phyloP scores from a whole-genome alignment of 164 flowering plant species.

The Magnolia kwangsiensis region DNA sequence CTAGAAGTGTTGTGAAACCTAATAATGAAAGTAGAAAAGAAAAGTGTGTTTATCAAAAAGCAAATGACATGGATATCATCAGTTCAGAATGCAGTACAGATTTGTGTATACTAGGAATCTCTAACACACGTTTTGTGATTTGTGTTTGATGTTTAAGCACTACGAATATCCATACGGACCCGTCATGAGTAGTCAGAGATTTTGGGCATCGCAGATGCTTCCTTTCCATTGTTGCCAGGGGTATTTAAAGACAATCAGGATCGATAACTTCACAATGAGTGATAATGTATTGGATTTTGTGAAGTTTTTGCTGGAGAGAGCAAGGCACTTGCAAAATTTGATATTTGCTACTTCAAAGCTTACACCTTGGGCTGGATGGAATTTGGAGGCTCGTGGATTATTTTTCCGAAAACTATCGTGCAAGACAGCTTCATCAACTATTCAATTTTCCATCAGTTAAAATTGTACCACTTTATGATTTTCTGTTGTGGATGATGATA shows the following conservation, averaged over 20 bases:
- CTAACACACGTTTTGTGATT: neutral
- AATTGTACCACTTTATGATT: too few relatives aligned
- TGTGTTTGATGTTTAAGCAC: neutral
- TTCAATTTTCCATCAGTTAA: too few relatives aligned
- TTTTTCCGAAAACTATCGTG: neutral
- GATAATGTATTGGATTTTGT: neutral
- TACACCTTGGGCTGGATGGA: neutral
- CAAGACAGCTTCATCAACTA: too few relatives aligned
- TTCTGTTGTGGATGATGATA: too few relatives aligned
- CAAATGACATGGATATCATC: too few relatives aligned
- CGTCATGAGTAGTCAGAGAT: neutral
- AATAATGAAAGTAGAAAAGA: too few relatives aligned
- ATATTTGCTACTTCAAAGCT: neutral
- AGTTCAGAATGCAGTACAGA: too few relatives aligned
- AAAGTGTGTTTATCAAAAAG: too few relatives aligned
- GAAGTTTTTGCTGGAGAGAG: neutral
- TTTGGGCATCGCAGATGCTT: neutral
- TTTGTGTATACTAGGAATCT: neutral
- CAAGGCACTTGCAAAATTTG: neutral
- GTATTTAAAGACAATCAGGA: neutral
- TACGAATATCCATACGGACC: neutral
- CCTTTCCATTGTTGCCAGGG: neutral
- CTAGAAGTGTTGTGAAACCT: too few relatives aligned
- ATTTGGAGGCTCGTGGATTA: neutral
- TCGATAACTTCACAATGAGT: neutral